Base-by-base conservation (phyloP, 1,139 yeast genomes). In the Petasospora fabianii region DNA sequence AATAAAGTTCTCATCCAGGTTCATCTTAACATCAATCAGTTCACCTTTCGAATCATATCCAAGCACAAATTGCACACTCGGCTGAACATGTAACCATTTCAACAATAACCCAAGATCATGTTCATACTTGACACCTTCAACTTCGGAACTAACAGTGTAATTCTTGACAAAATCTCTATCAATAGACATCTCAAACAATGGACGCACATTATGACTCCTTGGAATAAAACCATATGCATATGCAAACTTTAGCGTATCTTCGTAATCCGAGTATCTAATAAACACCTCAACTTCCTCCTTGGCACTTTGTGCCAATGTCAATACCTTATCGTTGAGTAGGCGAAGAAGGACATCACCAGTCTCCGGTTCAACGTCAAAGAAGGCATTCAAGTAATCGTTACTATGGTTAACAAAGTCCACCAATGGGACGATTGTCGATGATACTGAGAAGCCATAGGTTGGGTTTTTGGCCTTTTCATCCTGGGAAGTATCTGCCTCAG, bases 341-440 rank as follows among this genome's bases (percentile, higher is more conserved):
- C 60, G 57, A 33, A 76, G 56, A 1, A 81, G 31, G 3, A 80
- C 63, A 41, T 77, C 84, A 3, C 64, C 59, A 4, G 63, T 68
- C 0, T 41, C 31, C 17, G 68, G 61, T 54, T 80, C 87, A 12
- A 80, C 68, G 55, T 82, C 92, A 59, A 80, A 82, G 48, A 65
- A 69, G 0, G 84, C 73, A 56, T 78, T 80, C 34, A 64, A 60
- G 6, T 45, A 27, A 30, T 58, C 61, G 32, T 60, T 62, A 32
- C 60, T 61, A 54, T 82, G 92, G 53, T 82, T 82, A 5, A 74
- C 84, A 65, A 75, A 82, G 55, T 82, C 92, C 24, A 82, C 54
- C 1, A 79, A 48, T 0, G 92, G 88, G 1, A 82, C 85, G 40
- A 82, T 57, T 0, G 85, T 71, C 0, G 78, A 68, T 38, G 75